phyloP scores from a whole-genome alignment of 75 land plant species.

The Cupressus sempervirens region DNA sequence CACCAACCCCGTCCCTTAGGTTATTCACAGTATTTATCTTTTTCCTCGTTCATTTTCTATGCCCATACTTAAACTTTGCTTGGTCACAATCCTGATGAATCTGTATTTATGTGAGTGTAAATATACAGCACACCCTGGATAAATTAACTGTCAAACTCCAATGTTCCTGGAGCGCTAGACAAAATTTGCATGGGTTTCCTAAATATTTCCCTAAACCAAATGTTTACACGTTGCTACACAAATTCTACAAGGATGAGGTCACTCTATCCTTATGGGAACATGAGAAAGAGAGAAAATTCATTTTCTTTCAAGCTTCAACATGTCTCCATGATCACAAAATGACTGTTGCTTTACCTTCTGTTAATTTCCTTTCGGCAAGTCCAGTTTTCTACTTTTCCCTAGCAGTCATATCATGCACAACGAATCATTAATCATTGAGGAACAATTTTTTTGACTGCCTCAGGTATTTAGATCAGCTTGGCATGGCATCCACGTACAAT shows the following conservation, averaged over 20 bases:
- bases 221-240: no score
- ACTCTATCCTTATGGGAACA: no score
- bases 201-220: background rate
- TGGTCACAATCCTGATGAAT: background rate
- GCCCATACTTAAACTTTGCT: background rate
- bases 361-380: background rate
- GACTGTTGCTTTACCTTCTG: background rate
- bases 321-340: background rate
- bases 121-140: background rate
- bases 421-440: background rate
- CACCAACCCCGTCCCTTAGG: background rate
- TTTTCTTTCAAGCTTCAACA: background rate
- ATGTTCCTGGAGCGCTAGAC: background rate
- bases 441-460: background rate
- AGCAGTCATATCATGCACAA: background rate
- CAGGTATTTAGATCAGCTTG: constrained; percentile 83
- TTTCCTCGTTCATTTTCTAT: background rate
- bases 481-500: constrained; percentile 56
- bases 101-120: background rate
- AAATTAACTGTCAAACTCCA: background rate
- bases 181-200: background rate
- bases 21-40: background rate
- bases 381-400: background rate
- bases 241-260: no score
- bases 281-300: no score